Base-by-base conservation (phyloP, 2,329 filamentous ascomycete genomes). In the Dendryphion nanum region DNA sequence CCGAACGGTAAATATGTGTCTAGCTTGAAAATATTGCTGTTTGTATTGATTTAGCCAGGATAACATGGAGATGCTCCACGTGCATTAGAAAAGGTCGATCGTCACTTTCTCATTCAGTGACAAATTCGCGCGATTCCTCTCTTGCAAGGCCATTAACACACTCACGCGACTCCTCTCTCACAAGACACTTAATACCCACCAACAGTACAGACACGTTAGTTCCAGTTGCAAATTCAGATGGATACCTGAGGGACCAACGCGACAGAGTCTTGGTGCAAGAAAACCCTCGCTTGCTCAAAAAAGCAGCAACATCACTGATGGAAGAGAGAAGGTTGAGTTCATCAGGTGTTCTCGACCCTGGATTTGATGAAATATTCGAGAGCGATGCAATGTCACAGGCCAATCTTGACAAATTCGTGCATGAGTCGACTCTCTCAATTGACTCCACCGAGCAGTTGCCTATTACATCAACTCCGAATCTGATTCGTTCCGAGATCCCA, bases 61-160 rank as follows among this genome's bases (percentile, higher is more conserved):
- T 37, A 32, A 44, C 42, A 21, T 45, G 35, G 31, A 41, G 31
- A 33, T 58, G 54, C 42, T 33, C 41, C 17, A 23, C 20, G 12
- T 45, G 42, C 23, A 36, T 36, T 4, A 15, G 18, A 14, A 37
- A 37, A 14, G 28, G 23, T 14, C 10, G 29, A 13, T 16, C 29
- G 16, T 10, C 15, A 15, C 29, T 13, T 10, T n/a, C 29, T 30
- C 16, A 8, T 30, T 4, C 8, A 30, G n/a, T n/a, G 10, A 8
- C 23, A 3, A 26, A 26, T 26, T 10, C n/a, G n/a, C 10, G n/a
- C 23, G 10, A 26, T 10, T 2, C 23, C 23, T 26, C 8, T 17
- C 29, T 10, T 8, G 16, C 29, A 30, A 30, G 29, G n/a, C 23
- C 23, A n/a, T 26, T 26, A 8, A 8, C 23, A 26, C 23, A 26